Evolutionary conservation across 805 yeast species (phyloP), one percentile per base, ranked within the genome.

Genomic region (Candida peoriensis): DNA sequence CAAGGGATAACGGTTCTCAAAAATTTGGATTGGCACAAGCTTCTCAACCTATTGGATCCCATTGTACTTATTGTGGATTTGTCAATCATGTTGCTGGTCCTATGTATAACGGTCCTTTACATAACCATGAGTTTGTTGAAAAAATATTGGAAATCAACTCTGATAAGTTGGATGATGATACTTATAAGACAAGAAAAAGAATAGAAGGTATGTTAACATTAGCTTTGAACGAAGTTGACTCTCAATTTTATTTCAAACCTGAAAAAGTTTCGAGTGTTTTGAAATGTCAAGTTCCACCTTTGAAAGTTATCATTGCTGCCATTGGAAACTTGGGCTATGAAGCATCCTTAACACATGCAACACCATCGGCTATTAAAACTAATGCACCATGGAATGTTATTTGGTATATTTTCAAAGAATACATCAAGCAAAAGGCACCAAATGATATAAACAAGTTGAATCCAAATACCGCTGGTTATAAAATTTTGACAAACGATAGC

Each of bases 141-240:
- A 73, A 66, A 44, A 69, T 89, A 30, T 66, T 86, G 36, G 64
- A 68, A n/a, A 60, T 77, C 44, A 72, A 78, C 50, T 52, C 58
- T 18, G 61, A 53, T 3, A 58, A 58, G 8, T 69, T 77, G 16
- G 76, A 71, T 36, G 67, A 68, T 19, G 72, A 67, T 5, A 66
- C 72, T 0, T 93, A 86, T 57, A 82, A 81, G 31, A 93, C 99
- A 0, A 67, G 73, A 17, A 81, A 83, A 39, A 71, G 99, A 54
- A 85, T 93, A 28, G 78, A 78, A 55, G 97, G 97, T 11, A 93
- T 93, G 97, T 63, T 88, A 20, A 84, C 93, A 0, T 64, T 90
- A 52, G 97, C 97, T 5, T 52, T 57, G 25, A 72, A 72, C 44
- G 98, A 93, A 58, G 52, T 90, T 25, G 65, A 72, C 16, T 55